Conservation (phyloP, 202 grass and related monocot genomes). For the Saccharum hybrid region DNA sequence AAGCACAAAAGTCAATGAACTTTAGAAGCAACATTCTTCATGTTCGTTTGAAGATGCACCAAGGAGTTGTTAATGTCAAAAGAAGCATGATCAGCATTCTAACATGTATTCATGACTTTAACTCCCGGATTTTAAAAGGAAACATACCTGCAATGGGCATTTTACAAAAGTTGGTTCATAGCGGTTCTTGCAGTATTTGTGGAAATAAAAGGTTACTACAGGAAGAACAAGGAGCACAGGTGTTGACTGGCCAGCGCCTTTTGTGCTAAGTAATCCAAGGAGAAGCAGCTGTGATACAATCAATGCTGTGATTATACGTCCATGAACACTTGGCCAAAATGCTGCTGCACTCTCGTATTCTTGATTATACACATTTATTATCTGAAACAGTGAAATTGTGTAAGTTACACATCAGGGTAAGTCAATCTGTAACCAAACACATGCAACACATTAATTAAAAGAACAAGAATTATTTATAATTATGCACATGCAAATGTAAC, state of each 20-base stretch:
- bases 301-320: constrained; percentile 83
- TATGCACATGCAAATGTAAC: background rate
- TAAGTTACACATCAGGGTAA: background rate
- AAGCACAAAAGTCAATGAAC: background rate
- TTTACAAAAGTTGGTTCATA: constrained; percentile 85
- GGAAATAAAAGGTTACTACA: constrained; percentile 87
- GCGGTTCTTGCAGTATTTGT: constrained; percentile 87
- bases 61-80: constrained; percentile 24
- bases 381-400: constrained; percentile 50
- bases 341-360: constrained; percentile 95
- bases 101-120: background rate
- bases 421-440: background rate
- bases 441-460: background rate
- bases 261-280: constrained; percentile 90
- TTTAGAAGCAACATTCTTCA: background rate
- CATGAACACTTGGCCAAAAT: constrained; percentile 97
- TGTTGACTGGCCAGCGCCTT: constrained; percentile 76
- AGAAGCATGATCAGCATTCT: background rate
- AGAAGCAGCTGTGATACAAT: constrained; percentile 84
- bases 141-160: constrained; percentile 83
- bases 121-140: constrained; percentile 19
- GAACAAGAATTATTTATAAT: background rate
- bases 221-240: constrained; percentile 88
- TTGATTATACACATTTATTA: constrained; percentile 99
- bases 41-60: constrained; percentile 15